Evolutionary conservation across 768 basidiomycete species (phyloP).

Genomic region (Tubosaeta sp.): DNA sequence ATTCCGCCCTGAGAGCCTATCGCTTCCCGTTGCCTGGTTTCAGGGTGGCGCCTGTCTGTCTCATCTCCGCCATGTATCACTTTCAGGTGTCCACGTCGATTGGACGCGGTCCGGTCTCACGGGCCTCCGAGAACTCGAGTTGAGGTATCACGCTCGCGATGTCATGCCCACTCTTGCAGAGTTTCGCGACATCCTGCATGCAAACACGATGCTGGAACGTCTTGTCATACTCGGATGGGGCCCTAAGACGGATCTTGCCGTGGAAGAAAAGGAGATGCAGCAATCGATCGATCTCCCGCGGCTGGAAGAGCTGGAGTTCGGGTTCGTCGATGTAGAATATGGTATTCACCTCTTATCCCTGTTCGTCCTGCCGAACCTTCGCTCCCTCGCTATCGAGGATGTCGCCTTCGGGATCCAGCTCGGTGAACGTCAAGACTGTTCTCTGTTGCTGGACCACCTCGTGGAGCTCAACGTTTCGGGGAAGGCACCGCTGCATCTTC

Average conservation of each 20-base stretch:
- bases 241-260: constrained; percentile 29
- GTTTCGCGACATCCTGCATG: constrained; percentile 40
- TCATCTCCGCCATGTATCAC: constrained; percentile 38
- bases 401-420: constrained; percentile 38
- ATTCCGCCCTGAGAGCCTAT: constrained; percentile 42
- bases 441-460: constrained; percentile 36
- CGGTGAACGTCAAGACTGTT: constrained; percentile 32
- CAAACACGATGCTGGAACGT: constrained; percentile 36
- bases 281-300: constrained; percentile 24
- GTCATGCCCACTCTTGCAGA: constrained; percentile 51
- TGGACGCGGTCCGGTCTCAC: constrained; percentile 42
- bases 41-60: constrained; percentile 27
- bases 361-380: constrained; percentile 37
- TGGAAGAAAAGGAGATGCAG: not conserved
- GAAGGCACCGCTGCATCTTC: not conserved
- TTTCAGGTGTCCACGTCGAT: constrained; percentile 57
- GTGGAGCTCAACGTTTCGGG: constrained; percentile 1
- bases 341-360: constrained; percentile 36
- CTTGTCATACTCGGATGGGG: constrained; percentile 55
- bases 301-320: constrained; percentile 36
- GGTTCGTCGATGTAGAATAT: constrained; percentile 41
- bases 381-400: constrained; percentile 42
- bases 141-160: constrained; percentile 53
- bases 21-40: constrained; percentile 42
- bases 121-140: constrained; percentile 44